Evolutionary conservation across 129 eudicot genomes (phyloP).

Genomic region (Escallonia herrerae): DNA sequence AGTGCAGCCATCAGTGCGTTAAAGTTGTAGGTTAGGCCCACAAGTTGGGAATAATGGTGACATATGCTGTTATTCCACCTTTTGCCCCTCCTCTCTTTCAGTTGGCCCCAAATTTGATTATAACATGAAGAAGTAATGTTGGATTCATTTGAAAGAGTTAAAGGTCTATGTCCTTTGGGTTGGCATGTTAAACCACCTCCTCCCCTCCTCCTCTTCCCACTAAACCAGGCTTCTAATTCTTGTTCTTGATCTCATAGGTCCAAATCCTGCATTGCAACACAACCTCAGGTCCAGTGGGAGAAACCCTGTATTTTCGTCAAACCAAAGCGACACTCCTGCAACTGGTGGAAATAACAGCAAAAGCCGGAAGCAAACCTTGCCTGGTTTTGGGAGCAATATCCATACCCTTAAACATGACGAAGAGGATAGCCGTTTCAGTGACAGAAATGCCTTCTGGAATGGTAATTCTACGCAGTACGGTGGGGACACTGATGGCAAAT

Average conservation of each 20-base stretch:
- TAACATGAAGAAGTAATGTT: too few species aligned
- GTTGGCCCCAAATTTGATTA: not conserved
- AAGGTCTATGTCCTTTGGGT: not conserved
- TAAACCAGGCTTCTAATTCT: not conserved
- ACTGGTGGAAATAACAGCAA: slow-evolving; percentile 22
- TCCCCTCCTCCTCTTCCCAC: too few species aligned
- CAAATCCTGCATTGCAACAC: slow-evolving; percentile 42
- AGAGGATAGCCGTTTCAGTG: slow-evolving; percentile 52
- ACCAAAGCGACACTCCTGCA: slow-evolving; percentile 1
- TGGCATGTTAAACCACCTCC: not conserved
- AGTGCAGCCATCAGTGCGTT: not conserved
- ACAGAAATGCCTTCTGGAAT: slow-evolving; percentile 76
- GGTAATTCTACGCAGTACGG: slow-evolving; percentile 83
- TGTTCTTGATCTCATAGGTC: slow-evolving; percentile 18
- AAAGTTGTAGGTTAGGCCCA: not conserved
- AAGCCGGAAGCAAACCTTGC: slow-evolving; percentile 16
- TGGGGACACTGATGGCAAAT: slow-evolving; percentile 46
- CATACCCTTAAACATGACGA: slow-evolving; percentile 81
- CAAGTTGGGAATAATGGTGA: not conserved
- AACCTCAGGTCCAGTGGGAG: slow-evolving; percentile 30
- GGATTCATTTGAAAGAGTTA: too few species aligned
- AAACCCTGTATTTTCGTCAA: slow-evolving; percentile 6
- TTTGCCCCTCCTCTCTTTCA: not conserved
- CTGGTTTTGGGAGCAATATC: slow-evolving; percentile 65
- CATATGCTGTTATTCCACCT: not conserved